Percentiles rank a stretch among this genome's conserved stretches.
Conservation (phyloP, 345 rosid species). For the Kernera saxatilis region DNA sequence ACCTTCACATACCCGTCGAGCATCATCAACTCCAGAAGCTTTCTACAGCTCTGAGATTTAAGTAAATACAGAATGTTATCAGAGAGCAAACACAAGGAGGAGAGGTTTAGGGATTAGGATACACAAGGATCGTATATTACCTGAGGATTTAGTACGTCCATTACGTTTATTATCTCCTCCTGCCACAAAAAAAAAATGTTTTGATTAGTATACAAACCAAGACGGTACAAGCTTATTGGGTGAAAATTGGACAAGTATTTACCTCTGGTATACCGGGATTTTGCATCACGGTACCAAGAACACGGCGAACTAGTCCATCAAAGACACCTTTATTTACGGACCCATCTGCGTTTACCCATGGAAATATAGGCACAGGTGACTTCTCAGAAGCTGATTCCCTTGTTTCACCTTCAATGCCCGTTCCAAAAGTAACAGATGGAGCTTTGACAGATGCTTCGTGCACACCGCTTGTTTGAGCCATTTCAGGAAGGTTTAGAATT, state of each 20-base stretch:
- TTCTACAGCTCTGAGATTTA: slow-evolving; percentile 57
- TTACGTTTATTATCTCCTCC: slow-evolving; percentile 58
- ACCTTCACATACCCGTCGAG: slow-evolving; percentile 58
- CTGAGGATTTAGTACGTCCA: slow-evolving; percentile 89
- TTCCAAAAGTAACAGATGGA: slow-evolving; percentile 21
- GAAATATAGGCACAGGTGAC: slow-evolving; percentile 55
- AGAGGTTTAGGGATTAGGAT: not conserved
- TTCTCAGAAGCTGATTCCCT: slow-evolving; percentile 28
- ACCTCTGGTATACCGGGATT: slow-evolving; percentile 90
- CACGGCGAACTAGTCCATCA: slow-evolving; percentile 71
- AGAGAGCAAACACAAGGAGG: not conserved
- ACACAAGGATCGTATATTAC: slow-evolving; percentile 32
- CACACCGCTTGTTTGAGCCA: slow-evolving; percentile 29
- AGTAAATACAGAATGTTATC: not conserved
- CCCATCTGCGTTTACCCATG: slow-evolving; percentile 95
- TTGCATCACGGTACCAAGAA: slow-evolving; percentile 84
- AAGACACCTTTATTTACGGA: slow-evolving; percentile 58
- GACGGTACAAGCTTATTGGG: not conserved
- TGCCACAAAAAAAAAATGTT: slow-evolving; percentile 32
- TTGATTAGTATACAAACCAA: not conserved
- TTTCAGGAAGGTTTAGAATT: slow-evolving; percentile 84
- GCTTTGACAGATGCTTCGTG: slow-evolving; percentile 29
- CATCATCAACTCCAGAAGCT: slow-evolving; percentile 66
- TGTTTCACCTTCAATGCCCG: not conserved
- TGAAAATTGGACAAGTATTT: slow-evolving; percentile 22